Evolutionary conservation across 257 asterid genomes (phyloP), one percentile per base, ranked within the genome.

Genomic region (Avicennia marina): DNA sequence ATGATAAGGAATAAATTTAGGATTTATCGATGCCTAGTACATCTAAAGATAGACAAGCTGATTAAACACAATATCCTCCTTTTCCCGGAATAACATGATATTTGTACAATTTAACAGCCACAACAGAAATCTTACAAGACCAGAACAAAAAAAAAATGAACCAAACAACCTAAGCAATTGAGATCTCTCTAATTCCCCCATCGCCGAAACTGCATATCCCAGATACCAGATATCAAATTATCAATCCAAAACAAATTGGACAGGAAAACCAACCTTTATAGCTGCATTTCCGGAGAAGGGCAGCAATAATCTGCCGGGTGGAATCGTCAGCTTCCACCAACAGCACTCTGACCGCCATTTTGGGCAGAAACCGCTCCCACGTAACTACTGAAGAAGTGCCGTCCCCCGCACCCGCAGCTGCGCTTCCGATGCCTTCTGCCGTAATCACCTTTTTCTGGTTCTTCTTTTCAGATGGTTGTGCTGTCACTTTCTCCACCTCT

Each of bases 291-390:
- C 96, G 77, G 71, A 93, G 94, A 67, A 93, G 97, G 17, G 96
- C 95, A 25, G 96, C 63, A 42, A 93, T 89, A 72, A 93, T 89
- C 73, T 93, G 97, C 72, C 97, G 53, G 7, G 99, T 93, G 3
- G 99, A 93, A 65, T 86, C 99, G 65, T 93, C 99, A 22, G 97
- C 78, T 72, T 93, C 99, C 1, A 93, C 97, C 46, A 93, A 61
- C 69, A 93, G 78, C 49, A 93, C 96, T 60, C 96, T 82, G 46
- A 93, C 66, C 63, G 54, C 81, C 94, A 72, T 81, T 47, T 81
- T 81, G 0, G 98, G 96, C 16, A 90, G 87, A 71, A 90, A 87
- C 72, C 80, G 79, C 63, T 82, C 98, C 96, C 96, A 90, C 65
- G 72, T 64, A 70, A 85, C 90, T 0, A 45, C 33, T 68, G 60